Evolutionary conservation across 257 asterid species (phyloP).

Genomic region (Solanum microdontum): DNA sequence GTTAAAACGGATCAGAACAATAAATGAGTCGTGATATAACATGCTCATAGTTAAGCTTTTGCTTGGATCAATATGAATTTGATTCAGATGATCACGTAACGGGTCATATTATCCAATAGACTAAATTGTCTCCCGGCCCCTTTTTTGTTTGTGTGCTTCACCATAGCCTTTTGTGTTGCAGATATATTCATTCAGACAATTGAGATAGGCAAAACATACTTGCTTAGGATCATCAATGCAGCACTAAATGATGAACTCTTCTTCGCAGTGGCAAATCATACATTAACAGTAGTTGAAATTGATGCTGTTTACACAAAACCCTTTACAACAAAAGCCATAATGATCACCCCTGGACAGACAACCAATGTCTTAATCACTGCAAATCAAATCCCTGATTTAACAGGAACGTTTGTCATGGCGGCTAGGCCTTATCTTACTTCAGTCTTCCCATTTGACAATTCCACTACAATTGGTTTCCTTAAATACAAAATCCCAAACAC

Average conservation of each 20-base stretch:
- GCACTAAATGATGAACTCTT: slow-evolving; percentile 71
- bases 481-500: slow-evolving; percentile 18
- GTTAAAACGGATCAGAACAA: not conserved
- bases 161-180: slow-evolving; percentile 4
- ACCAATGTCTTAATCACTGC: slow-evolving; percentile 51
- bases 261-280: slow-evolving; percentile 59
- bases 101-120: not conserved
- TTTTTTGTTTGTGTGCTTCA: too few species aligned
- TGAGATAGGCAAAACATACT: slow-evolving; percentile 57
- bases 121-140: not conserved
- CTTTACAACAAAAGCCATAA: slow-evolving; percentile 43
- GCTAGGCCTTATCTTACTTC: slow-evolving; percentile 73
- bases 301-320: slow-evolving; percentile 68
- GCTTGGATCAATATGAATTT: not conserved
- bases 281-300: slow-evolving; percentile 56
- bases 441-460: slow-evolving; percentile 54
- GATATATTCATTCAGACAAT: slow-evolving; percentile 43
- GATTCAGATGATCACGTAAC: not conserved
- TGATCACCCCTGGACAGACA: slow-evolving; percentile 81
- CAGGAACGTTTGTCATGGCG: slow-evolving; percentile 43
- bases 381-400: slow-evolving; percentile 27
- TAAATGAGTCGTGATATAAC: not conserved
- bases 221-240: slow-evolving; percentile 69
- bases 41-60: not conserved
- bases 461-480: slow-evolving; percentile 63